These are phyloP conservation scores for Diplodia sapinea DNA, from an alignment of 2,329 filamentous ascomycete genomes.

Conservation along the genomic window DNA sequence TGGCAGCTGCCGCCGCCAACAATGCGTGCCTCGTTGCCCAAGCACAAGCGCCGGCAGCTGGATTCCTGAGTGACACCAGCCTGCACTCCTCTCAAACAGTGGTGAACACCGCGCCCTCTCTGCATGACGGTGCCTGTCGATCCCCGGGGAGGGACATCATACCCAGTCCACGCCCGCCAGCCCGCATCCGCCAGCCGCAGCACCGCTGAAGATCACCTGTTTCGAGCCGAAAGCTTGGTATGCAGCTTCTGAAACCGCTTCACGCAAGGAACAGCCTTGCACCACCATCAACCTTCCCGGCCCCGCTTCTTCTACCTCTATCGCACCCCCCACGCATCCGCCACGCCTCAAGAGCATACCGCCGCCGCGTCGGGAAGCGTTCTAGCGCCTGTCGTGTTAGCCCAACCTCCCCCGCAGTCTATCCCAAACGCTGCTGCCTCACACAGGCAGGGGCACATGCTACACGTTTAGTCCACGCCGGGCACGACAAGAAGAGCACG, in stretches of 20 bases:
- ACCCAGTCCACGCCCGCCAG: neutral
- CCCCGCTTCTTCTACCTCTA: constrained; percentile 13
- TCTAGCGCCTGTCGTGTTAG: constrained; percentile 10
- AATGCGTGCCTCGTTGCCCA: constrained; percentile 18
- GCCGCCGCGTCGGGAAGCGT: constrained; percentile 11
- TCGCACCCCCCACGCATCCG: constrained; percentile 11
- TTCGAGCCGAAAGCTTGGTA: constrained; percentile 29
- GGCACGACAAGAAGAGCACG: neutral
- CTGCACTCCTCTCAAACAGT: constrained; percentile 16
- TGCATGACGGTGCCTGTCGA: constrained; percentile 26
- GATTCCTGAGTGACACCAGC: constrained; percentile 8
- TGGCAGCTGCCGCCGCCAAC: neutral
- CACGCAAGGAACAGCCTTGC: constrained; percentile 28
- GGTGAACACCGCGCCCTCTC: neutral
- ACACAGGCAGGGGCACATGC: neutral
- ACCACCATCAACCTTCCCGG: neutral
- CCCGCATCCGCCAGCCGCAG: constrained; percentile 11
- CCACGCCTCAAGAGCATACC: neutral
- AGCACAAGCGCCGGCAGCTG: neutral
- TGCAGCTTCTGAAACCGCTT: constrained; percentile 23
- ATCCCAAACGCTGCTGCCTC: constrained; percentile 13
- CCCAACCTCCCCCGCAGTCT: constrained; percentile 3
- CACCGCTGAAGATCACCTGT: constrained; percentile 25
- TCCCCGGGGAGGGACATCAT: constrained; percentile 9
- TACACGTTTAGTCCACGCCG: neutral